A percentile compares a stretch with the other conserved stretches of the same genome.
Conservation (phyloP, 2,329 filamentous ascomycete genomes). For the Fusarium foetens region DNA sequence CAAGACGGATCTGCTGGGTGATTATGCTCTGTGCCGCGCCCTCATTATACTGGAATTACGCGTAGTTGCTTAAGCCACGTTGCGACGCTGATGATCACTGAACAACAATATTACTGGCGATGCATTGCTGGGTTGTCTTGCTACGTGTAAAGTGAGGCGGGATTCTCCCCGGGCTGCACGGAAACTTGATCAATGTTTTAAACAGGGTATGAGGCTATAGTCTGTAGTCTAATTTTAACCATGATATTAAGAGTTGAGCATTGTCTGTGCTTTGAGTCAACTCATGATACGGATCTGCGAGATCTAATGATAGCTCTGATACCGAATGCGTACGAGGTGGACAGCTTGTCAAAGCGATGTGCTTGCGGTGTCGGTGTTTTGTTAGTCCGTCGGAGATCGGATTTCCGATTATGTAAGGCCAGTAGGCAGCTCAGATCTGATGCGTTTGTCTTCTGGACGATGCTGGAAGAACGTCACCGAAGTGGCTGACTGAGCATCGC, state of each 20-base stretch:
- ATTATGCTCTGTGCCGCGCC: not conserved
- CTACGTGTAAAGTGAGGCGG: not conserved
- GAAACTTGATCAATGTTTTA: not conserved
- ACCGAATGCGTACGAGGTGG: not conserved
- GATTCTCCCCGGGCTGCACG: conserved; percentile 2
- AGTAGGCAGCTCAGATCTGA: not conserved
- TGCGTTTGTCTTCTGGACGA: conserved; percentile 28
- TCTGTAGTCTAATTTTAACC: conserved; percentile 33
- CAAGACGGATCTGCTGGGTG: not conserved
- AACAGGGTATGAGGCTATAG: conserved; percentile 7
- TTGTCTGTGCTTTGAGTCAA: conserved; percentile 7
- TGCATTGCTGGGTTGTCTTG: not conserved
- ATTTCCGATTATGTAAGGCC: conserved; percentile 17
- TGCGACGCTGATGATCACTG: not conserved
- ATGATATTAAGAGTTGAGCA: conserved; percentile 7
- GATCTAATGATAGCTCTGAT: not conserved
- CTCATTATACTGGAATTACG: not conserved
- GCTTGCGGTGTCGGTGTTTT: not conserved
- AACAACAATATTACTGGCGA: not conserved
- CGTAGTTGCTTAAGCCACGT: not conserved
- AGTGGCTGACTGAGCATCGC: conserved; percentile 45
- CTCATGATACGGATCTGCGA: conserved; percentile 1
- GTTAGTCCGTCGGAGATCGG: conserved; percentile 5
- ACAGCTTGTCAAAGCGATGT: not conserved
- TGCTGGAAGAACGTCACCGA: conserved; percentile 44